Evolutionary conservation across 2,329 filamentous ascomycete species (phyloP).

Genomic region (Colletotrichum scovillei): DNA sequence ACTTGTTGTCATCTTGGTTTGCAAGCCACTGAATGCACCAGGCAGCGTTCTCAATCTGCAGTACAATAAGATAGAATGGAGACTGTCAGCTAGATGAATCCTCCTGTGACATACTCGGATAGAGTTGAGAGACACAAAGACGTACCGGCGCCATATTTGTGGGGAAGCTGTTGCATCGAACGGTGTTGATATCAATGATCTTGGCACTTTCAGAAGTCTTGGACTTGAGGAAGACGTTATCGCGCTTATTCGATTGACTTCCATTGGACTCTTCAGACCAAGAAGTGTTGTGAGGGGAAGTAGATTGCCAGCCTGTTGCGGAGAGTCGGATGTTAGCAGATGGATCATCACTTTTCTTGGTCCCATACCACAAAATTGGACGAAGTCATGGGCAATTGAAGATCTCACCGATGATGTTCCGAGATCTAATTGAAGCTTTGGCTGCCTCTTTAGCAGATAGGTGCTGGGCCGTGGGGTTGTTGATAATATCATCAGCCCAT

Average conservation of each 20-base stretch:
- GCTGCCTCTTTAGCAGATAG: background rate
- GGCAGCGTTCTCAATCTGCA: background rate
- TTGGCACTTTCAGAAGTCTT: background rate
- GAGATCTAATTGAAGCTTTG: background rate
- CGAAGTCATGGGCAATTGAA: background rate
- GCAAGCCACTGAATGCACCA: slow-evolving; percentile 1
- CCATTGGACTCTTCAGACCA: background rate
- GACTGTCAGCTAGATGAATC: background rate
- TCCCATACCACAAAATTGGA: background rate
- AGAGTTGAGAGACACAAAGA: background rate
- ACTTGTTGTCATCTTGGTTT: background rate
- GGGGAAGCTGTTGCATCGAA: background rate
- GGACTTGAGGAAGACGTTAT: background rate
- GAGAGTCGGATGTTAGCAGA: background rate
- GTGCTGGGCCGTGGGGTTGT: background rate
- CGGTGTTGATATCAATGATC: background rate
- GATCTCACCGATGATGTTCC: background rate
- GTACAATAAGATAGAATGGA: background rate
- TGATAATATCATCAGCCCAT: slow-evolving; percentile 6
- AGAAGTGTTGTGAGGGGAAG: background rate
- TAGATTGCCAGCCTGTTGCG: background rate
- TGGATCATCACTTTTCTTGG: background rate
- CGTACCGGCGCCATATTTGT: background rate
- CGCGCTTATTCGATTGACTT: background rate
- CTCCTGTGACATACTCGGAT: background rate